Percentiles rank a stretch among this genome's conserved stretches.
These are phyloP conservation scores for Usnea hakonensis DNA, from an alignment of 495 filamentous ascomycete species.

Conservation along the genomic window DNA sequence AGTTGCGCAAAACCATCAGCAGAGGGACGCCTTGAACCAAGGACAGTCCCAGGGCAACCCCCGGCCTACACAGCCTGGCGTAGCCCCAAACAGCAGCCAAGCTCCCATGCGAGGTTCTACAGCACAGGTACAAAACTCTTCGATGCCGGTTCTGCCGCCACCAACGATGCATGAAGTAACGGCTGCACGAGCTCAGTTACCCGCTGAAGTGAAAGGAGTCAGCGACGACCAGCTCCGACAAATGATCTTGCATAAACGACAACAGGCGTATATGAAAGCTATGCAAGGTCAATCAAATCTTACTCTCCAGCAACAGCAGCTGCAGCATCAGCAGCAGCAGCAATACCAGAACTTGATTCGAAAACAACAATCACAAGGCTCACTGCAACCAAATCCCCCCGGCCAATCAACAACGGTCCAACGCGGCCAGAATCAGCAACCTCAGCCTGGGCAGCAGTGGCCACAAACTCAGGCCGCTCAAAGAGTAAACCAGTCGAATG, in stretches of 20 bases:
- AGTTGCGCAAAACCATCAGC: constrained; percentile 22
- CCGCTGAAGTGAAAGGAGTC: constrained; percentile 8
- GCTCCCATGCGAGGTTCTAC: constrained; percentile 20
- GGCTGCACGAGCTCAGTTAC: constrained; percentile 14
- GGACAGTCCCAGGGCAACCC: constrained; percentile 2
- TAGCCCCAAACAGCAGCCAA: constrained; percentile 30
- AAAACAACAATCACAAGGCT: constrained; percentile 16
- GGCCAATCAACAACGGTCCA: constrained; percentile 7
- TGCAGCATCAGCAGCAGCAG: constrained; percentile 26
- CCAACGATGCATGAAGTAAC: constrained; percentile 23
- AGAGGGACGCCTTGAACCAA: constrained; percentile 15
- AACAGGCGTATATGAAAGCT: constrained; percentile 31
- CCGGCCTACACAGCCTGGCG: background rate
- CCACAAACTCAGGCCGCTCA: background rate
- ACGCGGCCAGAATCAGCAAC: constrained; percentile 11
- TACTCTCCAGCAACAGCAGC: constrained; percentile 33
- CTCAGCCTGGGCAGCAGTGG: constrained; percentile 10
- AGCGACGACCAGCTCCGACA: constrained; percentile 50
- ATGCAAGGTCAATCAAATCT: constrained; percentile 30
- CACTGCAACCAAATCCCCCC: constrained; percentile 8
- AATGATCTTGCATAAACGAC: constrained; percentile 33
- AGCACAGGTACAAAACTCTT: background rate
- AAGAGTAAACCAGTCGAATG: background rate
- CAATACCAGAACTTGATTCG: constrained; percentile 16
- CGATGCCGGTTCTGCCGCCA: constrained; percentile 11